Percentiles rank a stretch among this genome's conserved stretches.
phyloP scores from a whole-genome alignment of 148 eudicot species.

The Chenopodium formosanum region DNA sequence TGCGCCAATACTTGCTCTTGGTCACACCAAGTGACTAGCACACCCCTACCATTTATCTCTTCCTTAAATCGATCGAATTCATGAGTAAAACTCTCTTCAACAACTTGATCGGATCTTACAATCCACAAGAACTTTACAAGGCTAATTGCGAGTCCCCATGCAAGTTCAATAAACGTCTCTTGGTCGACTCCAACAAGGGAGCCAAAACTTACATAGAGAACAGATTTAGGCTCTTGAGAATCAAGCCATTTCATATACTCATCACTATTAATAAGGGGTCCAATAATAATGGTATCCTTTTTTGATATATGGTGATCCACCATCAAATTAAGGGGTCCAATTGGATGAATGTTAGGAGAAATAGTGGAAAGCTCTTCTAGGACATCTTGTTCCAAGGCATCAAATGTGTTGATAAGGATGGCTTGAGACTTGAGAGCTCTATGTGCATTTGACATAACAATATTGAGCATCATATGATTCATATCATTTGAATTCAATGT shows the following conservation, averaged over 20 bases:
- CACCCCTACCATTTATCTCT: slow-evolving; percentile 5
- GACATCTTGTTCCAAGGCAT: slow-evolving; percentile 15
- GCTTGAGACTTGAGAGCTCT: background rate
- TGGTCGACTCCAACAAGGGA: slow-evolving; percentile 7
- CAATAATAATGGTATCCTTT: too few species aligned
- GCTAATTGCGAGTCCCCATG: slow-evolving; percentile 28
- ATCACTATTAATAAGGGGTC: too few species aligned
- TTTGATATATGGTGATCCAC: too few species aligned
- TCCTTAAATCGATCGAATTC: background rate
- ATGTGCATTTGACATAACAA: background rate
- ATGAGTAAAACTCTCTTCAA: background rate
- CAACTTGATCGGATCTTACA: slow-evolving; percentile 5
- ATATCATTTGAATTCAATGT: slow-evolving; percentile 11
- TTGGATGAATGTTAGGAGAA: slow-evolving; percentile 1
- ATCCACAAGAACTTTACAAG: slow-evolving; percentile 19
- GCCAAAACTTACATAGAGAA: slow-evolving; percentile 27
- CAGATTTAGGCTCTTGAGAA: background rate
- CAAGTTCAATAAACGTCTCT: slow-evolving; percentile 20
- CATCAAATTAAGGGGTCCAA: slow-evolving; percentile 17
- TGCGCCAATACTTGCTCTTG: too few species aligned
- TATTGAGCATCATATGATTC: slow-evolving; percentile 12
- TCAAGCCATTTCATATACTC: slow-evolving; percentile 25
- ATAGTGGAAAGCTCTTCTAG: background rate
- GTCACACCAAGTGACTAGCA: slow-evolving; percentile 12
- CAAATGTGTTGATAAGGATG: slow-evolving; percentile 23